Evolutionary conservation across 257 asterid species (phyloP).

Genomic region (Lithospermum erythrorhizon): DNA sequence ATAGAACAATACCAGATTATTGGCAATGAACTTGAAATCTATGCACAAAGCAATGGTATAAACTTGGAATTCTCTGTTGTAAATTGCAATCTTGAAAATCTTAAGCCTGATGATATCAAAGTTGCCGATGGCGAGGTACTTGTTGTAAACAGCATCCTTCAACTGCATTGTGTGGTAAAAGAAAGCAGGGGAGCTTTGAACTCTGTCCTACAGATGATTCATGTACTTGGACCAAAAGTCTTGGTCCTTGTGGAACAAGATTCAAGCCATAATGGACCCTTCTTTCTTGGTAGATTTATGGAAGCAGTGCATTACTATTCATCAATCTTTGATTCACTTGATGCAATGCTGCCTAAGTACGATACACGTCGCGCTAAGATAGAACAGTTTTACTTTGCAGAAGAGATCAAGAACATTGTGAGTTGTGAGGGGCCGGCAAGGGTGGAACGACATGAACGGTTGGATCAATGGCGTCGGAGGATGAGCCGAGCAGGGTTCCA

Average conservation of each 20-base stretch:
- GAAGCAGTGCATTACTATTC: constrained; percentile 72
- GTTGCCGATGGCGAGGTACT: constrained; percentile 41
- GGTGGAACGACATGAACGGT: constrained; percentile 74
- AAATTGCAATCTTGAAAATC: constrained; percentile 48
- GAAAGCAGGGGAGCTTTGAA: constrained; percentile 73
- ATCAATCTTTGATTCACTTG: constrained; percentile 69
- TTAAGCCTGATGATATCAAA: constrained; percentile 34
- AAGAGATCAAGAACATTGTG: constrained; percentile 79
- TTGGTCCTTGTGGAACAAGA: constrained; percentile 68
- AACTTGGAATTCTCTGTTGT: constrained; percentile 40
- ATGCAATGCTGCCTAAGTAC: constrained; percentile 61
- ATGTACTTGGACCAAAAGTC: constrained; percentile 50
- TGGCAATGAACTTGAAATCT: constrained; percentile 49
- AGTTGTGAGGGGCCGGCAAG: constrained; percentile 80
- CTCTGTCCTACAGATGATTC: constrained; percentile 48
- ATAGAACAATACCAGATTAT: constrained; percentile 23
- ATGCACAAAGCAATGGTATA: constrained; percentile 33
- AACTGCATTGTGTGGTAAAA: constrained; percentile 75
- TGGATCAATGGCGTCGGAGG: constrained; percentile 82
- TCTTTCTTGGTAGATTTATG: constrained; percentile 78
- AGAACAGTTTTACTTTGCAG: constrained; percentile 76
- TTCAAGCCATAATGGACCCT: constrained; percentile 80
- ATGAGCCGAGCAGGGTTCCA: constrained; percentile 87
- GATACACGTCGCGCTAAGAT: constrained; percentile 67
- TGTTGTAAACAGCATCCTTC: constrained; percentile 56